Base-by-base conservation (phyloP, 2,329 filamentous ascomycete species). In the Phialophora tarda region DNA sequence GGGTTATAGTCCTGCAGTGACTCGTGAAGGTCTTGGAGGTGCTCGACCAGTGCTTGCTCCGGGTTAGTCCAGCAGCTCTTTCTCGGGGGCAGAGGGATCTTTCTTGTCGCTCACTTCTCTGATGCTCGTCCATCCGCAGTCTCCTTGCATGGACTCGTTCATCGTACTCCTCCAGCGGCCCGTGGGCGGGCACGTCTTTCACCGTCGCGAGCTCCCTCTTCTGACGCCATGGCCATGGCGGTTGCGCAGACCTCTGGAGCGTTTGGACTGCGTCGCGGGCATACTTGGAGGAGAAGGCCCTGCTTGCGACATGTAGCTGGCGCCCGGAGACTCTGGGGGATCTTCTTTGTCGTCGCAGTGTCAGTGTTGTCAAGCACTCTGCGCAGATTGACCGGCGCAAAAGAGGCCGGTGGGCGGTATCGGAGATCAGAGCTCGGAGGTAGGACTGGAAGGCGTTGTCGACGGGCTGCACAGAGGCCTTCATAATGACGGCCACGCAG, bases 91-190 rank as follows among this genome's bases (percentile, higher is more conserved):
- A 50, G 7, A 47, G 8, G 24, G 41, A 21, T 51, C 11, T 17
- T 4, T 12, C 24, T 32, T 53, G 23, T 30, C n/a, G 53, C 44
- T 44, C 81, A 93, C 91, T 89, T 84, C 95, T 84, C 78, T 99
- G 95, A 79, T 97, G 91, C 71, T 92, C 88, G 77, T 99, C 95
- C 77, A 98, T 92, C 70, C 90, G 86, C 70, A 99, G 78, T 57
- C 86, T 82, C 11, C 93, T 92, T 51, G 83, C 81, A 55, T 88
- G 83, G 8, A 99, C 93, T 55, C 94, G 87, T 66, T 85, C 83
- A 77, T 97, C 90, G 78, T 99, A 99, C 78, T 98, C 94, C 70
- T 88, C 85, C 74, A 98, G 84, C 2, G 95, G 95, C 0, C 93
- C 93, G 68, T 66, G 63, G 34, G 48, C 30, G 21, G 63, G 28